phyloP scores from a whole-genome alignment of 169 alveolate species.

The Eimeria sp. region DNA sequence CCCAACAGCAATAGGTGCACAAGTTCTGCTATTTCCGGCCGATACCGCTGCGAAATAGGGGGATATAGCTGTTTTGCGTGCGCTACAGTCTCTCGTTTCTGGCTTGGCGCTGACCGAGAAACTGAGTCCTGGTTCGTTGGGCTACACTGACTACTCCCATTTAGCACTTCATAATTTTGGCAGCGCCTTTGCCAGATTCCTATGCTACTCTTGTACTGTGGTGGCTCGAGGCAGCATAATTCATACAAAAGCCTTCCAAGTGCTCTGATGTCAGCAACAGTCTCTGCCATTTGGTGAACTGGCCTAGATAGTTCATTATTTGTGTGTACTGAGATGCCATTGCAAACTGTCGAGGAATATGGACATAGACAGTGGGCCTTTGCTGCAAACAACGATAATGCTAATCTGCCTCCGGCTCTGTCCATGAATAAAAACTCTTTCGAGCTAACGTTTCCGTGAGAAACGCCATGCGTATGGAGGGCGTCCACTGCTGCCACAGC shows the following conservation, averaged over 20 bases:
- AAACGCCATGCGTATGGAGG: slow-evolving; percentile 4
- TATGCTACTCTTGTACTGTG: background rate
- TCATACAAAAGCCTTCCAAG: slow-evolving; percentile 25
- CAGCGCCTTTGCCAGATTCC: background rate
- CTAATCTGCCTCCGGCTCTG: background rate
- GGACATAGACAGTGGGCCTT: background rate
- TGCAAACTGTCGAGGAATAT: background rate
- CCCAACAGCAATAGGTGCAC: slow-evolving; percentile 16
- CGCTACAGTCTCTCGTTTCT: background rate
- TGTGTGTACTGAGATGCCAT: background rate
- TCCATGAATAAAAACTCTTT: slow-evolving; percentile 9
- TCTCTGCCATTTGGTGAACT: background rate
- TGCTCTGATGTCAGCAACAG: slow-evolving; percentile 3
- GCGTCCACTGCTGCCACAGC: slow-evolving; percentile 44
- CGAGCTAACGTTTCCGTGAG: slow-evolving; percentile 11
- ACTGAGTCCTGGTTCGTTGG: background rate
- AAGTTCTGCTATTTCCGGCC: slow-evolving; percentile 28
- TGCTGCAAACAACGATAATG: background rate
- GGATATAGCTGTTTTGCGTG: background rate
- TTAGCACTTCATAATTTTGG: background rate
- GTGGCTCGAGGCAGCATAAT: slow-evolving; percentile 28
- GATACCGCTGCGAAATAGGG: slow-evolving; percentile 40
- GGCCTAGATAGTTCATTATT: background rate
- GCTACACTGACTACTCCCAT: background rate
- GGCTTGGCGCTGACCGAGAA: background rate